Conservation (phyloP, 768 basidiomycete species). For the Pulveroboletus sp. region DNA sequence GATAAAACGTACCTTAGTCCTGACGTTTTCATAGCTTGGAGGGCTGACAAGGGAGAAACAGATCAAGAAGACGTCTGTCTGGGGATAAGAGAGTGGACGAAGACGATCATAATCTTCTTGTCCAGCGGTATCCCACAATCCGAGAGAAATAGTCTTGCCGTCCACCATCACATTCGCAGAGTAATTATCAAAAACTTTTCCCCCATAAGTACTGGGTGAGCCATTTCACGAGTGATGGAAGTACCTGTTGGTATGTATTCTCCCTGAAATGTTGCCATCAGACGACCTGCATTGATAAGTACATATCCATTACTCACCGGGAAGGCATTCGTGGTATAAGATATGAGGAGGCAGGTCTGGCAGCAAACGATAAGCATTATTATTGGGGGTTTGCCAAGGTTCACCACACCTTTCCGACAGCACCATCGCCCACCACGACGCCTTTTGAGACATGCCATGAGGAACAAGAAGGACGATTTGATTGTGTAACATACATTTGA, state of each 20-base stretch:
- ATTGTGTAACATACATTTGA: constrained; percentile 66
- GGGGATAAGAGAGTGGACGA: constrained; percentile 96
- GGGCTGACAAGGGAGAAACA: constrained; percentile 98
- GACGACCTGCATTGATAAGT: constrained; percentile 10
- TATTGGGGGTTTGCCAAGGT: constrained; percentile 1
- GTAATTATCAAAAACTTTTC: constrained; percentile 94
- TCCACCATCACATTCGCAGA: constrained; percentile 99
- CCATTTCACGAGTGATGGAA: constrained; percentile 12
- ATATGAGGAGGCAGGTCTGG: constrained; percentile 97
- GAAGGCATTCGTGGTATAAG: constrained; percentile 98
- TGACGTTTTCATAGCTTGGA: constrained; percentile 97
- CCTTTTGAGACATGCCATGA: constrained; percentile 46
- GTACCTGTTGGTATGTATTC: constrained; percentile 95
- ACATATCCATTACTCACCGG: constrained; percentile 54
- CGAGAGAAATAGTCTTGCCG: constrained; percentile 96
- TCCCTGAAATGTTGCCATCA: constrained; percentile 51
- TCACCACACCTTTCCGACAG: constrained; percentile 82
- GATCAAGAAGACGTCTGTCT: constrained; percentile 98
- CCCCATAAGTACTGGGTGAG: constrained; percentile 9
- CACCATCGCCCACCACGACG: constrained; percentile 98
- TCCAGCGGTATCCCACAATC: constrained; percentile 99
- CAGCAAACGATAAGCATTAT: constrained; percentile 11
- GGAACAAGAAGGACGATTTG: constrained; percentile 25
- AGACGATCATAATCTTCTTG: constrained; percentile 99
- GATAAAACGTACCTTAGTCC: constrained; percentile 73